These are phyloP conservation scores for Moesziomyces aphidis DNA, from an alignment of 1,284 basidiomycete genomes.

Conservation along the genomic window DNA sequence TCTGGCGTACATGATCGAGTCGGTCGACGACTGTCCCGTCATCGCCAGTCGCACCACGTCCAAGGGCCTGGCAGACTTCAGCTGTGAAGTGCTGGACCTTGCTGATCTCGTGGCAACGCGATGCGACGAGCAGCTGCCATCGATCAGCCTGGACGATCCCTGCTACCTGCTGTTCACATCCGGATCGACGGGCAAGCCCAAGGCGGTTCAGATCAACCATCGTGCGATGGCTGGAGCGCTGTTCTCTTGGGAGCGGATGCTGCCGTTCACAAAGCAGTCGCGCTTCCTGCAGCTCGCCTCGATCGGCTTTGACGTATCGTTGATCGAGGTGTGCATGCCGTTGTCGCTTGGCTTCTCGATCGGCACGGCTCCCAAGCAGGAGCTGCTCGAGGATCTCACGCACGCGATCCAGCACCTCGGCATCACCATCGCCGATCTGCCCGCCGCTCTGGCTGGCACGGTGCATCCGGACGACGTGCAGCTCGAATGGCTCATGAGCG, in stretches of 20 bases:
- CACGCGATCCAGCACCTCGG: constrained; percentile 52
- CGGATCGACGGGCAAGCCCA: constrained; percentile 63
- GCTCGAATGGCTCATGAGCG: constrained; percentile 67
- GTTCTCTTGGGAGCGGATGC: constrained; percentile 60
- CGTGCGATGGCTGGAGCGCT: constrained; percentile 61
- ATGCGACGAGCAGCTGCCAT: constrained; percentile 1
- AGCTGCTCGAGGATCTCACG: constrained; percentile 61
- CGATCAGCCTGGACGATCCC: constrained; percentile 29
- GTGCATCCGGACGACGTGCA: constrained; percentile 57
- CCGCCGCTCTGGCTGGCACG: constrained; percentile 61
- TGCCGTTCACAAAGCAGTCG: constrained; percentile 50
- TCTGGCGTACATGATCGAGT: constrained; percentile 59
- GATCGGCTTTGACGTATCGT: constrained; percentile 63
- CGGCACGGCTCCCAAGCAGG: constrained; percentile 60
- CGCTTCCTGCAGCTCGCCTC: constrained; percentile 65
- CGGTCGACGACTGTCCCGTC: constrained; percentile 41
- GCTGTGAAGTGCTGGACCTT: constrained; percentile 34
- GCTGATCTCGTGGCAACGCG: constrained; percentile 7
- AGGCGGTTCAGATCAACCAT: constrained; percentile 63
- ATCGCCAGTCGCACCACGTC: constrained; percentile 25
- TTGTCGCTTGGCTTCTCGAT: constrained; percentile 61
- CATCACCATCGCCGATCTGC: constrained; percentile 64
- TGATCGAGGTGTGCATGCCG: constrained; percentile 67
- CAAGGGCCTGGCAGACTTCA: constrained; percentile 12
- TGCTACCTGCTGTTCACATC: constrained; percentile 65